Percentiles rank a stretch among this genome's conserved stretches.
Conservation (phyloP, 257 asterid genomes). For the Haberlea rhodopensis region DNA sequence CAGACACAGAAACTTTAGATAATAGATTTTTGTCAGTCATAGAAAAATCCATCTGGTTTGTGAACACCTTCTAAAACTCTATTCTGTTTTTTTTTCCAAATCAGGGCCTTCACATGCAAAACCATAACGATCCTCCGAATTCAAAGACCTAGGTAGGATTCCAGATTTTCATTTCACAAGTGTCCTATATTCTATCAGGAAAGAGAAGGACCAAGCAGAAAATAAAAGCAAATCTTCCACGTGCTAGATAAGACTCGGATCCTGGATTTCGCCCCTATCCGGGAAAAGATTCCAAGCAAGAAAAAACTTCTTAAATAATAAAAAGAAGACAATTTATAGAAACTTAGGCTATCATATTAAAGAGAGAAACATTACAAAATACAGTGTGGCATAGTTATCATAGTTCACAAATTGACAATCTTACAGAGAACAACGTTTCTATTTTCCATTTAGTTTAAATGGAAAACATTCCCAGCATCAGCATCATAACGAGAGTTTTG, state of each 20-base stretch:
- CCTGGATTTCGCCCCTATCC: too few relatives aligned
- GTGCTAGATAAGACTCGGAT: neutral
- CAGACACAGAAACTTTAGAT: too few relatives aligned
- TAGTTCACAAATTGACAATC: conserved; percentile 29
- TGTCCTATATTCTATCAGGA: too few relatives aligned
- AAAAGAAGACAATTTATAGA: conserved; percentile 1
- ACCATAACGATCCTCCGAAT: neutral
- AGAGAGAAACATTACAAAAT: conserved; percentile 21
- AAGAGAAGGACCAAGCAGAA: conserved; percentile 5
- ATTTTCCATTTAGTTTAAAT: conserved; percentile 46
- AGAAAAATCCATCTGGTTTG: too few relatives aligned
- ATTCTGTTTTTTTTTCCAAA: too few relatives aligned
- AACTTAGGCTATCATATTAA: conserved; percentile 29
- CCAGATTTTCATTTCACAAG: neutral
- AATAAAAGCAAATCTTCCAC: neutral
- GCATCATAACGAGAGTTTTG: conserved; percentile 38
- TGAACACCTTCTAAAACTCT: too few relatives aligned
- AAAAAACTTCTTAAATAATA: too few relatives aligned
- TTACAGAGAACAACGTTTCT: conserved; percentile 27
- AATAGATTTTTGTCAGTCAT: too few relatives aligned
- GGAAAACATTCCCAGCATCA: conserved; percentile 48
- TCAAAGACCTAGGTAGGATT: neutral
- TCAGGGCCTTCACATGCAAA: neutral
- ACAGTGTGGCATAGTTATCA: conserved; percentile 16
- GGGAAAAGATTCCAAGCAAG: neutral